Evolutionary conservation across 768 basidiomycete genomes (phyloP).

Genomic region (Agrocybe praecox): DNA sequence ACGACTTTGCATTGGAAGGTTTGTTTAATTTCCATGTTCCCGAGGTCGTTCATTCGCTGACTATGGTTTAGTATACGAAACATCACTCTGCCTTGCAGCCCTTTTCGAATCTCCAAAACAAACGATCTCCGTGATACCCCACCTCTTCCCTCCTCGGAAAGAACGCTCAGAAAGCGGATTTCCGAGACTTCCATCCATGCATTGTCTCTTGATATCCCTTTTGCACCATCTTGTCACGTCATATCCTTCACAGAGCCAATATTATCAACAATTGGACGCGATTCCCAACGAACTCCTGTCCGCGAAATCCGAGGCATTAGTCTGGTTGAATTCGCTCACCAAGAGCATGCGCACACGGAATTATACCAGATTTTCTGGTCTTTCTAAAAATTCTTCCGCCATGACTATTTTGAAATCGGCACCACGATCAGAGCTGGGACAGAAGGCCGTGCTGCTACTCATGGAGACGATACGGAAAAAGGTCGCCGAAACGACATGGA

Average conservation of each 20-base stretch:
- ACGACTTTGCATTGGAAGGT: conserved; percentile 74
- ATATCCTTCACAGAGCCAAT: conserved; percentile 70
- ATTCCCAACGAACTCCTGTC: conserved; percentile 44
- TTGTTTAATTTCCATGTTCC: background rate
- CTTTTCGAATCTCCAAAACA: conserved; percentile 65
- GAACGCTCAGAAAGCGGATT: conserved; percentile 15
- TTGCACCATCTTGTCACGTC: conserved; percentile 57
- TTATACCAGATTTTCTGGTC: conserved; percentile 50
- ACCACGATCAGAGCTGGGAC: conserved; percentile 18
- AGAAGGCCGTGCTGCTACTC: conserved; percentile 45
- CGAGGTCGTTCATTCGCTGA: background rate
- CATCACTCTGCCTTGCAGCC: conserved; percentile 65
- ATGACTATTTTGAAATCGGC: conserved; percentile 13
- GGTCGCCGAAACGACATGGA: conserved; percentile 59
- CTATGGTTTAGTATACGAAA: conserved; percentile 62
- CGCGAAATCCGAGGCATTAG: conserved; percentile 30
- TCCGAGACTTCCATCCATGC: conserved; percentile 16
- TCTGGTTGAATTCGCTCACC: conserved; percentile 59
- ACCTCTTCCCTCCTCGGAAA: conserved; percentile 53
- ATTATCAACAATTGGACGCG: conserved; percentile 44
- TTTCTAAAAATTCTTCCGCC: conserved; percentile 37
- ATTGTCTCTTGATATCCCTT: conserved; percentile 49
- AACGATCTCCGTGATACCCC: conserved; percentile 60
- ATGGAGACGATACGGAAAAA: conserved; percentile 51
- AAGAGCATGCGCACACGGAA: conserved; percentile 54